Evolutionary conservation across 305 asterid species (phyloP).

Genomic region (Solanum hybrid): DNA sequence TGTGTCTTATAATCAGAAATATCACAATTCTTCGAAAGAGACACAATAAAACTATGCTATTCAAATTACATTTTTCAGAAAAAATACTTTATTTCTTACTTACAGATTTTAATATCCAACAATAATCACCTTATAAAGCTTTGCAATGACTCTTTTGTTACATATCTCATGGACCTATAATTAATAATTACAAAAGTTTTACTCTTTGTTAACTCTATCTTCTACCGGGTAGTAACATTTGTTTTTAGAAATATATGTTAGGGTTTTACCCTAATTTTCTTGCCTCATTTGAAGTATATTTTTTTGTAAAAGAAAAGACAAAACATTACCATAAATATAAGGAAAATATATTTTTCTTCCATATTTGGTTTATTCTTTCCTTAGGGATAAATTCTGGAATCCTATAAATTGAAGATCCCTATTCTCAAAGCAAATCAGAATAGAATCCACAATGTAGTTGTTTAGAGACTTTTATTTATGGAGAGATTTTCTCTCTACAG

Average conservation of each 20-base stretch:
- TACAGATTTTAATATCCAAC: background rate
- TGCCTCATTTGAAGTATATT: background rate
- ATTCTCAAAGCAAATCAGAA: background rate
- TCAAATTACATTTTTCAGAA: background rate
- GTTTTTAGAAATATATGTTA: no score
- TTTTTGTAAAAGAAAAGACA: background rate
- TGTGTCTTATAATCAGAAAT: no score
- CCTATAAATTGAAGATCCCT: background rate
- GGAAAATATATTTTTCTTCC: background rate
- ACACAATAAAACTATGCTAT: no score
- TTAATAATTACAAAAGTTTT: background rate
- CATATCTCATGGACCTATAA: background rate
- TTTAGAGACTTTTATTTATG: no score
- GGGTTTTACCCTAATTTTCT: background rate
- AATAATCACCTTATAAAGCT: background rate
- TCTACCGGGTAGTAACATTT: background rate
- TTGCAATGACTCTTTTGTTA: background rate
- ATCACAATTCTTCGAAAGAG: no score
- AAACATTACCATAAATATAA: no score
- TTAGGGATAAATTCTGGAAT: background rate
- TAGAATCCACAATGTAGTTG: no score
- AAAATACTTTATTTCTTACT: background rate
- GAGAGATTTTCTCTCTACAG: no score
- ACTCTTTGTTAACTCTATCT: background rate
- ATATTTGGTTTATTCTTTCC: background rate